phyloP scores from a whole-genome alignment of 2,329 filamentous ascomycete genomes.

The Podosphaera xanthii region DNA sequence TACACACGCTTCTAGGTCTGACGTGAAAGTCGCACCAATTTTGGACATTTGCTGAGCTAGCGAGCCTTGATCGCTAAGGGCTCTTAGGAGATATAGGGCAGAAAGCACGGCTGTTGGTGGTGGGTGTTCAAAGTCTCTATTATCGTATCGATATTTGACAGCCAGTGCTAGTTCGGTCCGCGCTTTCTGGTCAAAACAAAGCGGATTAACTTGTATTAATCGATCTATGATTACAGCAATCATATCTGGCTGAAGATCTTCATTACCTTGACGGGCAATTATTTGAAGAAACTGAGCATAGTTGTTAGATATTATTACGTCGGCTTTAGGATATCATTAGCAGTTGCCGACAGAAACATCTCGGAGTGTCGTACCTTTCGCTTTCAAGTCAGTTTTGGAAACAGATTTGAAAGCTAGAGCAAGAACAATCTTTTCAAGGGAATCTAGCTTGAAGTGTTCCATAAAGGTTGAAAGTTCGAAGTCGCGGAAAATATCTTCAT shows the following conservation, averaged over 20 bases:
- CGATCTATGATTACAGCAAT: constrained; percentile 65
- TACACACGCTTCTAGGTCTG: constrained; percentile 44
- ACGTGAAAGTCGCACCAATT: constrained; percentile 51
- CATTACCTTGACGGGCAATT: constrained; percentile 39
- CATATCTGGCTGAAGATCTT: constrained; percentile 44
- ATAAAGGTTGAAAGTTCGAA: constrained; percentile 92
- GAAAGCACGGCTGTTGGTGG: constrained; percentile 49
- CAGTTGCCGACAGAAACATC: neutral
- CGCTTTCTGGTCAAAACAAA: constrained; percentile 57
- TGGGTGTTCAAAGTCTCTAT: constrained; percentile 30
- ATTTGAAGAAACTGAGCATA: constrained; percentile 51
- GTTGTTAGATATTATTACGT: constrained; percentile 69
- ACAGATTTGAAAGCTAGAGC: constrained; percentile 72
- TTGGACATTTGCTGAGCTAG: constrained; percentile 49
- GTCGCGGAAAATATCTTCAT: constrained; percentile 83
- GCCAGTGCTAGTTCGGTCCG: constrained; percentile 42
- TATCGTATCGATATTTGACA: constrained; percentile 37
- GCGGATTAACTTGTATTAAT: constrained; percentile 67
- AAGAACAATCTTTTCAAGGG: constrained; percentile 66
- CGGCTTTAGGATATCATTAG: constrained; percentile 30
- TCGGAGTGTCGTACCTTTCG: constrained; percentile 44
- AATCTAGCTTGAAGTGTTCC: constrained; percentile 86
- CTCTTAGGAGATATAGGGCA: constrained; percentile 42
- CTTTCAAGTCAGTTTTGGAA: constrained; percentile 59
- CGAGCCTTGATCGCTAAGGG: constrained; percentile 35